Evolutionary conservation across 2,329 filamentous ascomycete species (phyloP).

Genomic region (Alternaria consortialis): DNA sequence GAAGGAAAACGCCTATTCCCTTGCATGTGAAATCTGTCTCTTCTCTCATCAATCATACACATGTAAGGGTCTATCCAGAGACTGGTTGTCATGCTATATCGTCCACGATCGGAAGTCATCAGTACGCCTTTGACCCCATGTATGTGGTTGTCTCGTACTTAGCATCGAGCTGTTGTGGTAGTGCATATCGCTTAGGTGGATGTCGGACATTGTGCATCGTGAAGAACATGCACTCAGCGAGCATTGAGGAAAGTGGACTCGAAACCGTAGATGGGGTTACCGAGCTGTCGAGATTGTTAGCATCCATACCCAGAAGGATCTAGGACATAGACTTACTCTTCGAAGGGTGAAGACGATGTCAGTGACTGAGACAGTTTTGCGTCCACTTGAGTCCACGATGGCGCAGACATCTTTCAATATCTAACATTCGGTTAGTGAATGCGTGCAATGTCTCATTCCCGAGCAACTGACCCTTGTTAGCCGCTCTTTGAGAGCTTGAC

Average conservation of each 20-base stretch:
- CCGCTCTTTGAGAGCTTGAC: slow-evolving; percentile 61
- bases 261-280: slow-evolving; percentile 37
- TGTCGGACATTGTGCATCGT: background rate
- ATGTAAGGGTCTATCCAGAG: background rate
- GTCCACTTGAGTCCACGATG: slow-evolving; percentile 36
- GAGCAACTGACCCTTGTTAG: slow-evolving; percentile 51
- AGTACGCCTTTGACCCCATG: background rate
- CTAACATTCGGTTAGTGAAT: slow-evolving; percentile 20
- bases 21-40: background rate
- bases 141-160: background rate
- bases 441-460: too few relatives aligned
- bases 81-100: background rate
- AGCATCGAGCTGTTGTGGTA: background rate
- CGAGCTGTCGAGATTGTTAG: slow-evolving; percentile 27
- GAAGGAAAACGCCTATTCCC: background rate
- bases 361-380: slow-evolving; percentile 41
- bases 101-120: background rate
- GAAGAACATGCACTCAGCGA: background rate
- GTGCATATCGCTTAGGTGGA: background rate
- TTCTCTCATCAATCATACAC: background rate
- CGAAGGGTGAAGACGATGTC: slow-evolving; percentile 47
- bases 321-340: slow-evolving; percentile 27
- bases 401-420: slow-evolving; percentile 36
- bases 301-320: background rate
- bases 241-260: slow-evolving; percentile 23